These are phyloP conservation scores for Micractinium conductrix DNA, from an alignment of 139 green algal species.

Conservation along the genomic window DNA sequence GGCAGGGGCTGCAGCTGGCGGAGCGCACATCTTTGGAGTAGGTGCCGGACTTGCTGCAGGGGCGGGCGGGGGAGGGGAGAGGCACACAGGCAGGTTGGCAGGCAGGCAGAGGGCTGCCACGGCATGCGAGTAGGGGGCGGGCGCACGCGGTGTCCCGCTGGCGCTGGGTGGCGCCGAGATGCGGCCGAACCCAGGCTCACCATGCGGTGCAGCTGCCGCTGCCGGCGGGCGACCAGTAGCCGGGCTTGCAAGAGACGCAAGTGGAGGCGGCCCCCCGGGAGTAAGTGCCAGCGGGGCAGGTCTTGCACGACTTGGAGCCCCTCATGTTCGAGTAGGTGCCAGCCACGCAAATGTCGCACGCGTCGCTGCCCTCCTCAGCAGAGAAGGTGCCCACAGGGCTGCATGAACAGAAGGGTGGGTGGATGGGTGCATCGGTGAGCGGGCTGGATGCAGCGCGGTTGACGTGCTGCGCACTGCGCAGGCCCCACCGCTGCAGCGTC, in stretches of 20 bases:
- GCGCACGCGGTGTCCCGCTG: too few relatives aligned
- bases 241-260: neutral
- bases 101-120: too few relatives aligned
- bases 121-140: neutral
- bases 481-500: neutral
- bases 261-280: neutral
- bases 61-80: neutral
- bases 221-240: conserved; percentile 4
- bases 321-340: conserved; percentile 16
- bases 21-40: neutral
- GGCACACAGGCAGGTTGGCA: too few relatives aligned
- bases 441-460: neutral
- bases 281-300: conserved; percentile 21
- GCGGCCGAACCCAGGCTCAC: neutral
- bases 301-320: conserved; percentile 25
- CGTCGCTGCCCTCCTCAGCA: conserved; percentile 1
- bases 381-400: conserved; percentile 11
- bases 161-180: too few relatives aligned
- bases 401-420: neutral
- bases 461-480: too few relatives aligned
- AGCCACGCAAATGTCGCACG: conserved; percentile 3
- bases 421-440: neutral
- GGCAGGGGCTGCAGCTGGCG: neutral
- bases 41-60: conserved; percentile 16
- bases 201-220: conserved; percentile 21